Evolutionary conservation across 768 basidiomycete species (phyloP), one percentile per base, ranked within the genome.

Genomic region (Naganishia antarctica): DNA sequence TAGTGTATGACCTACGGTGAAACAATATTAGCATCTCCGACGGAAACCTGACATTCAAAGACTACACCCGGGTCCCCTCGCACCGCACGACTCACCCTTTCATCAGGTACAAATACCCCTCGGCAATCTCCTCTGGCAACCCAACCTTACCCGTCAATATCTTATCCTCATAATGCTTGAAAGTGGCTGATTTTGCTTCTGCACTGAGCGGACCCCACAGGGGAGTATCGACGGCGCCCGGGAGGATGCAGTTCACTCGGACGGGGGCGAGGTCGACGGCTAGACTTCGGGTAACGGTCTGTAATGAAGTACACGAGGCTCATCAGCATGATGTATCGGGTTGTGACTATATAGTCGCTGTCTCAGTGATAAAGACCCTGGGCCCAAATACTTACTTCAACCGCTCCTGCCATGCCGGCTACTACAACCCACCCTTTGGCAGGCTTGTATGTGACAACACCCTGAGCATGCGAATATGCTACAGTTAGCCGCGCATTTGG

Each of bases 41-140:
- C 28, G 11, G 37, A 7, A n/a, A 23, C 13, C 9, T n/a, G n/a
- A n/a, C n/a, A n/a, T n/a, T n/a, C n/a, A n/a, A 49, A n/a, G 47
- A 12, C 25, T 11, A 11, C 23, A 26, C 9, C 23, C 49, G 11
- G 5, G 2, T 29, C 49, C 8, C 4, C 3, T 7, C 4, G 16
- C 18, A 28, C 46, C 23, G 16, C 6, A 21, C 31, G 12, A 57
- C 53, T 57, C 53, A 57, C 53, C 53, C 53, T 40, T 57, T 57
- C 53, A 57, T 57, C 53, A 57, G 26, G 26, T 57, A 57, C 53
- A 57, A 57, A 57, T 57, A 57, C 53, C 53, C 53, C 53, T 57
- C 53, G 16, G 53, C 53, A 21, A 57, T 29, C 53, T 57, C 53
- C 53, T 57, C 53, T 11, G 53, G 32, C 37, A 37, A 21, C 23